Conservation (phyloP, 345 rosid species). For the Gossypium sturtianum region DNA sequence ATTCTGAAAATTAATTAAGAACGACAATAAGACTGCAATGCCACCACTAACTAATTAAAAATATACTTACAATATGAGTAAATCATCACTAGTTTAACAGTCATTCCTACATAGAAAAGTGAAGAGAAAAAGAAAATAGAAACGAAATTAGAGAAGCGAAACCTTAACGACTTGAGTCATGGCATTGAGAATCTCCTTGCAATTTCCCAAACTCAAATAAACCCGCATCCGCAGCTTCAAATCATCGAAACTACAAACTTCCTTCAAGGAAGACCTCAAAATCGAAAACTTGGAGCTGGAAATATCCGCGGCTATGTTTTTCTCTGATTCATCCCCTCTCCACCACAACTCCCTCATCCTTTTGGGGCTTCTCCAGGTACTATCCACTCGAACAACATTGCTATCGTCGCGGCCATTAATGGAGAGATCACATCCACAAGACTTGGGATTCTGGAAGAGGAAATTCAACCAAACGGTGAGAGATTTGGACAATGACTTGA, state of each 20-base stretch:
- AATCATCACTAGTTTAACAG: not conserved
- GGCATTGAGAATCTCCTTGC: conserved; percentile 60
- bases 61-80: not conserved
- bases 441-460: conserved; percentile 56
- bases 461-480: conserved; percentile 89
- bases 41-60: not conserved
- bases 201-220: conserved; percentile 53
- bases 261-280: conserved; percentile 54
- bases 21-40: conserved; percentile 1
- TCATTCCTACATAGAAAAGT: not conserved
- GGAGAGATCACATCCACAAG: conserved; percentile 49
- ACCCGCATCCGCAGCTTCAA: conserved; percentile 60
- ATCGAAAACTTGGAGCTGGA: conserved; percentile 30
- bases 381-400: conserved; percentile 34
- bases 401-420: conserved; percentile 21
- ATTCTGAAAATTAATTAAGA: conserved; percentile 40
- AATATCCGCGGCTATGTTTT: conserved; percentile 18
- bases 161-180: conserved; percentile 78
- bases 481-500: conserved; percentile 65
- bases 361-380: conserved; percentile 62
- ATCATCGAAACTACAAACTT: conserved; percentile 89
- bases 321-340: conserved; percentile 31
- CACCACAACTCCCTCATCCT: conserved; percentile 48
- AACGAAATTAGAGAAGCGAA: conserved; percentile 4
- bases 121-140: not conserved